Evolutionary conservation across 139 green algal genomes (phyloP).

Genomic region (Tetraselmis striata): DNA sequence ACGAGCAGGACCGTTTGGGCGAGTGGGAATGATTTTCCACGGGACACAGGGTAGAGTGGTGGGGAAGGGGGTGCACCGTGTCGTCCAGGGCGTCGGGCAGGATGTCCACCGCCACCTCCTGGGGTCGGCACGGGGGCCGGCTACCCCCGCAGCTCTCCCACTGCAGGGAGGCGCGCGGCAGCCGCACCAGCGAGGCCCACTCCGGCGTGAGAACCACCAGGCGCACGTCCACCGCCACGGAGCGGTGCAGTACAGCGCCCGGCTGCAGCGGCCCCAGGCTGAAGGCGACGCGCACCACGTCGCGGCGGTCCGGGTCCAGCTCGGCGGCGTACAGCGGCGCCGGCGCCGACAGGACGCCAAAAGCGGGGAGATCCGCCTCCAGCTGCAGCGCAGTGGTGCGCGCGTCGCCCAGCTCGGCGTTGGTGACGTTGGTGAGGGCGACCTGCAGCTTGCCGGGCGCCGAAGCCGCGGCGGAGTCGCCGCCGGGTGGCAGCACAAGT

Average conservation of each 20-base stretch:
- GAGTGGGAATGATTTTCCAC: too few relatives aligned
- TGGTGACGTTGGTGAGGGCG: background rate
- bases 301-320: background rate
- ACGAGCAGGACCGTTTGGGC: too few relatives aligned
- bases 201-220: background rate
- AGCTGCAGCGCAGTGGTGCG: background rate
- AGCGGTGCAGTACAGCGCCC: background rate
- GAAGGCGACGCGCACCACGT: background rate
- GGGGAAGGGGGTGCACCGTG: too few relatives aligned
- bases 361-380: background rate
- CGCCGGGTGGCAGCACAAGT: background rate
- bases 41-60: too few relatives aligned
- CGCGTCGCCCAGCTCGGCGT: background rate
- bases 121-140: background rate
- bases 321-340: background rate
- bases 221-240: background rate
- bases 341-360: background rate
- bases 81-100: background rate
- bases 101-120: background rate
- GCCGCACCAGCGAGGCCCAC: background rate
- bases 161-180: background rate
- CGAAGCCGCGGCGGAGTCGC: background rate
- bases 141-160: background rate
- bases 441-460: background rate
- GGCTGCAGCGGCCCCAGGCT: background rate